Conservation (phyloP, 2,329 filamentous ascomycete species). For the Pseudovirgaria hyperparasitica region DNA sequence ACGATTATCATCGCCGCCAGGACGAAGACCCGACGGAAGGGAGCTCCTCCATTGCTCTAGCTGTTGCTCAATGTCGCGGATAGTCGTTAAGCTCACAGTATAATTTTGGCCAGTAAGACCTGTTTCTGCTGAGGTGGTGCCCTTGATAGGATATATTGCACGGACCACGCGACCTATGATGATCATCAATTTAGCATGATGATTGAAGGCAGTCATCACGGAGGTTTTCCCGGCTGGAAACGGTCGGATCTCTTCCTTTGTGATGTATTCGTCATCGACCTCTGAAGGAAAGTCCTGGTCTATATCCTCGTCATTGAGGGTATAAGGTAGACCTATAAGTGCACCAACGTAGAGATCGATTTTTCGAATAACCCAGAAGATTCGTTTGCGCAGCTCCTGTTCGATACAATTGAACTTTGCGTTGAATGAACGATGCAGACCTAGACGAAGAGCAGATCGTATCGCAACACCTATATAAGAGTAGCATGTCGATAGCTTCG, state of each 20-base stretch:
- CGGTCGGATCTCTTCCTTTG: constrained; percentile 33
- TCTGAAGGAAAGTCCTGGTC: constrained; percentile 35
- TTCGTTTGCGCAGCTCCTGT: constrained; percentile 35
- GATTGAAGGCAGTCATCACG: constrained; percentile 47
- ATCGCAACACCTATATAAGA: constrained; percentile 39
- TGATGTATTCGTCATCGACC: constrained; percentile 39
- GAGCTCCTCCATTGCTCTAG: constrained; percentile 50
- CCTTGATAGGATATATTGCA: constrained; percentile 52
- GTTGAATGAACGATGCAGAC: constrained; percentile 36
- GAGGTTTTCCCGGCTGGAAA: constrained; percentile 44
- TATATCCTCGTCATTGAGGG: constrained; percentile 35
- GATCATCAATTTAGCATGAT: constrained; percentile 44
- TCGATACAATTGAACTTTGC: constrained; percentile 35
- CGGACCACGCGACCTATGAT: constrained; percentile 50
- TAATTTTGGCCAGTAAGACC: constrained; percentile 27
- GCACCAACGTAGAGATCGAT: constrained; percentile 41
- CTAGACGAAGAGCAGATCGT: constrained; percentile 37
- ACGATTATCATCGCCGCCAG: constrained; percentile 61
- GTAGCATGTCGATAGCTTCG: constrained; percentile 40
- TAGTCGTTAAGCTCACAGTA: constrained; percentile 50
- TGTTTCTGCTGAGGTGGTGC: constrained; percentile 18
- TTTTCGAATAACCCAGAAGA: constrained; percentile 39
- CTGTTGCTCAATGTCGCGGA: constrained; percentile 51
- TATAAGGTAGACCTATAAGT: constrained; percentile 36
- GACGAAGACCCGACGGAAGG: constrained; percentile 64